Evolutionary conservation across 1,139 yeast genomes (phyloP), one percentile per base, ranked within the genome.

Genomic region (Lodderomyces theae): DNA sequence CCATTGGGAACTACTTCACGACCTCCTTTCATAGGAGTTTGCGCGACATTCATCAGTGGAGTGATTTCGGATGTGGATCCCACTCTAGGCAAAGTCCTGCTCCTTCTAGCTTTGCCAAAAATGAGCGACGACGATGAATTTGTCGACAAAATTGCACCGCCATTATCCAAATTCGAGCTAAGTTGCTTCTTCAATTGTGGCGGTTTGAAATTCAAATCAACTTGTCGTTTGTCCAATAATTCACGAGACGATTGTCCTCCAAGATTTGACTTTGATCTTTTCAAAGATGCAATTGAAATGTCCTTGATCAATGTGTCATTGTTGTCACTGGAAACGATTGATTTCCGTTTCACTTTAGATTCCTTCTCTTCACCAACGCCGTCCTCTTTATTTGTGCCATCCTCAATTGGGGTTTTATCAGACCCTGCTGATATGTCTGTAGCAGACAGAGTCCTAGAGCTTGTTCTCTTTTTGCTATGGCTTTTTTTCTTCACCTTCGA

Each of bases 191-290:
- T 35, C 18, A 28, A 28, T 18, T 34, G 35, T 41, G 23, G 25
- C 26, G 22, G 22, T 16, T 34, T 37, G 9, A 47, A 19, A 35
- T 43, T 42, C 50, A 75, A 61, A 40, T 75, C 80, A n/a, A 75
- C 73, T 49, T 74, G 75, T 36, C 80, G 53, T 45, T 69, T 67
- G 29, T 72, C 68, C 35, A 75, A 51, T 34, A 75, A 51, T 42
- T 64, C 63, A 29, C 64, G 68, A 2, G 44, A 28, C 33, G 28
- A 8, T 38, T 0, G 78, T 58, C 3, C 66, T 44, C 72, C 66
- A 45, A 74, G 57, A 40, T 61, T 68, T 0, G 77, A 71, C 41
- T 65, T 71, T 1, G 77, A 69, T 39, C 77, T 55, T 35, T 65
- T 68, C 16, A 73, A 52, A 23, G 61, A 51, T 62, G 51, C 2